These are phyloP conservation scores for Ophiocordyceps robertsii DNA, from an alignment of 2,329 filamentous ascomycete species.

Conservation along the genomic window DNA sequence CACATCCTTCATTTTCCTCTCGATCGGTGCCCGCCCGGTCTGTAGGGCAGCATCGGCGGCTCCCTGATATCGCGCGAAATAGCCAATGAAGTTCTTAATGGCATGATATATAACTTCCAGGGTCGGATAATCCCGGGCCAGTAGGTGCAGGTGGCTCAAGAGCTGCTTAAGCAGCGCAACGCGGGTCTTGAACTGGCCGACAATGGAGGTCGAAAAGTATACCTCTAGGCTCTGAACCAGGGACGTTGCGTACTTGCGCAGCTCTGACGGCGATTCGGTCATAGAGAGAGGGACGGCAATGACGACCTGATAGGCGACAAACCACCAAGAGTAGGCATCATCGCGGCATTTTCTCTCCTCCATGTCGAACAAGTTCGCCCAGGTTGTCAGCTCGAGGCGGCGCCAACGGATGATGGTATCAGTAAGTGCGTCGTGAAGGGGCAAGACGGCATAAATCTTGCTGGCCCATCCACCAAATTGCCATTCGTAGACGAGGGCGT, in stretches of 20 bases:
- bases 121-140: constrained; percentile 43
- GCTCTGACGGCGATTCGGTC: constrained; percentile 40
- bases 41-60: constrained; percentile 50
- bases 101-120: constrained; percentile 48
- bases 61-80: constrained; percentile 59
- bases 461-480: constrained; percentile 77
- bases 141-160: constrained; percentile 49
- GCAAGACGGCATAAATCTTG: constrained; percentile 55
- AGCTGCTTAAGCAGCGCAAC: constrained; percentile 56
- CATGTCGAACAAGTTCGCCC: constrained; percentile 77
- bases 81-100: constrained; percentile 62
- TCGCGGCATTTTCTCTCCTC: constrained; percentile 64
- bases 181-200: constrained; percentile 69
- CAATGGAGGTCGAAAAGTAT: constrained; percentile 66
- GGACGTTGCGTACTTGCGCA: constrained; percentile 50
- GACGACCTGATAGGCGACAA: constrained; percentile 83
- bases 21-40: constrained; percentile 59
- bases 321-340: constrained; percentile 87
- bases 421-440: constrained; percentile 66
- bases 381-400: constrained; percentile 80
- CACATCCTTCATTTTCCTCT: constrained; percentile 89
- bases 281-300: constrained; percentile 62
- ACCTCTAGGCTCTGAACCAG: constrained; percentile 63
- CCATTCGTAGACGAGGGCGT: constrained; percentile 83
- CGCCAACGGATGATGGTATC: constrained; percentile 78